Evolutionary conservation across 2,329 filamentous ascomycete species (phyloP).

Genomic region (Aureobasidium sp.): DNA sequence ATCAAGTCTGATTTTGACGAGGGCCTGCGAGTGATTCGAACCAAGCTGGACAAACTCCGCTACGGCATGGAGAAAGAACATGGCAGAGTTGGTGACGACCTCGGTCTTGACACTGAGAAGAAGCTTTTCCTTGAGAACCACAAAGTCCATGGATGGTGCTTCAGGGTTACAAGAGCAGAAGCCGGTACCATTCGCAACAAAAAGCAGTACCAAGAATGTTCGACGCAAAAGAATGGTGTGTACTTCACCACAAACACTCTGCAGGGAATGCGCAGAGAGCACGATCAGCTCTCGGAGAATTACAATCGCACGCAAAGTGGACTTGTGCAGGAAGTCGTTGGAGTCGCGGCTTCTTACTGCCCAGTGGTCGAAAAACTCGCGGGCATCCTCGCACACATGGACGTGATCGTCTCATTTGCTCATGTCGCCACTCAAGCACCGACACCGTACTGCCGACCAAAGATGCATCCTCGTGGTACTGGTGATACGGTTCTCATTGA

Average conservation of each 20-base stretch:
- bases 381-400: slow-evolving; percentile 81
- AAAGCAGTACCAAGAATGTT: slow-evolving; percentile 83
- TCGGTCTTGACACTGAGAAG: slow-evolving; percentile 91
- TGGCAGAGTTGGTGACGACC: slow-evolving; percentile 64
- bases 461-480: slow-evolving; percentile 78
- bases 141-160: slow-evolving; percentile 92
- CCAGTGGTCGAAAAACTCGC: slow-evolving; percentile 87
- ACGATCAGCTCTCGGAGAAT: slow-evolving; percentile 86
- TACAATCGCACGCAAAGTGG: slow-evolving; percentile 93
- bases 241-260: slow-evolving; percentile 89
- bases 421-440: slow-evolving; percentile 92
- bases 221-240: slow-evolving; percentile 97
- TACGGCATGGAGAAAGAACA: slow-evolving; percentile 81
- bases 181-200: slow-evolving; percentile 91
- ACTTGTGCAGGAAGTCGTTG: slow-evolving; percentile 85
- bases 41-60: slow-evolving; percentile 79
- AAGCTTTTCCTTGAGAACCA: slow-evolving; percentile 98
- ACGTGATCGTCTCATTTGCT: slow-evolving; percentile 90
- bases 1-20: slow-evolving; percentile 99
- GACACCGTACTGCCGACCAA: slow-evolving; percentile 82
- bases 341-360: slow-evolving; percentile 88
- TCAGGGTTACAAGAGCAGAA: slow-evolving; percentile 84
- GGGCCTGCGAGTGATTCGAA: slow-evolving; percentile 74
- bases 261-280: slow-evolving; percentile 75
- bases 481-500: slow-evolving; percentile 87